These are phyloP conservation scores for Eimeria acervulina DNA, from an alignment of 169 alveolate species.

Conservation along the genomic window DNA sequence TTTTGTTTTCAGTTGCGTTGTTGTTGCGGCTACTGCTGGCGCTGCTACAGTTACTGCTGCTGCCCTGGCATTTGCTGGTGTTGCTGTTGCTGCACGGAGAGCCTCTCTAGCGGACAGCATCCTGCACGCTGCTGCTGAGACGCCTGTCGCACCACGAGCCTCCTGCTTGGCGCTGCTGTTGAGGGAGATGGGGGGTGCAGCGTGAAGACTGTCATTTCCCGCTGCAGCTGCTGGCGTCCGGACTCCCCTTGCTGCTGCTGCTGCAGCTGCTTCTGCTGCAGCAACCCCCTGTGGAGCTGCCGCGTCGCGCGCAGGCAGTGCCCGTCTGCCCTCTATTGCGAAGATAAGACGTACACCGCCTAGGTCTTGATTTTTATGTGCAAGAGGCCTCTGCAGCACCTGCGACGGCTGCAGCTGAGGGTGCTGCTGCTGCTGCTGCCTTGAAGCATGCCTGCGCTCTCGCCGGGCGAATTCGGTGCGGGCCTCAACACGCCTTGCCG, in stretches of 20 bases:
- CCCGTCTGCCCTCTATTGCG: constrained; percentile 30
- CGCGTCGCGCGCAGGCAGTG: neutral
- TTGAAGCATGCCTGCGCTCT: constrained; percentile 46
- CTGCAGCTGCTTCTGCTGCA: constrained; percentile 9
- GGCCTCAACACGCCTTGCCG: constrained; percentile 52
- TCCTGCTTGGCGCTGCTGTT: neutral
- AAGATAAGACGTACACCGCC: neutral
- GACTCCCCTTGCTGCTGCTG: neutral
- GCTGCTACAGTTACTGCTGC: too few relatives aligned
- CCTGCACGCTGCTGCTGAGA: constrained; percentile 21
- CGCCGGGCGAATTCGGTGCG: constrained; percentile 58
- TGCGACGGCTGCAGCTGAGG: neutral
- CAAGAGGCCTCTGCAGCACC: neutral
- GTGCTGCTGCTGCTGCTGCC: constrained; percentile 12
- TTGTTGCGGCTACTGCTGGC: neutral
- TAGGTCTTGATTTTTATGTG: neutral
- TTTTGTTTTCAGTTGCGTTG: neutral
- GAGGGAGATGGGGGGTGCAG: neutral
- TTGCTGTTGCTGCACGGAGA: neutral
- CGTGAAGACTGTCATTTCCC: neutral
- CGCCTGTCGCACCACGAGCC: neutral
- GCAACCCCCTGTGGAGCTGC: neutral
- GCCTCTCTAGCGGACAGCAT: constrained; percentile 12
- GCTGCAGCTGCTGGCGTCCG: neutral
- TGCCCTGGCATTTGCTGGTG: too few relatives aligned